Conservation (phyloP, 1,284 basidiomycete genomes). For the Naganishia sp. region DNA sequence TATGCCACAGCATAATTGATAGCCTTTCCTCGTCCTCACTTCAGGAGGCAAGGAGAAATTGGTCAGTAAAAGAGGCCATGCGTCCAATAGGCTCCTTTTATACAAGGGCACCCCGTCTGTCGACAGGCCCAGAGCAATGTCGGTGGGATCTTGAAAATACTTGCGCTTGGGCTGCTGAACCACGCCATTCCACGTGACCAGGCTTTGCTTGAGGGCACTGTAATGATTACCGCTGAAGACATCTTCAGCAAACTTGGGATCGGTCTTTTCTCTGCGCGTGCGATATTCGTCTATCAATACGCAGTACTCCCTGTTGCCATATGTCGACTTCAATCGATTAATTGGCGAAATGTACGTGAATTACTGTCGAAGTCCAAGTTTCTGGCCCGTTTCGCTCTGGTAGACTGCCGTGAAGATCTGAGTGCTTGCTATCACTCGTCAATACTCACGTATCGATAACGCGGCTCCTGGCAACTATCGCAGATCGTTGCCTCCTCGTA, state of each 20-base stretch:
- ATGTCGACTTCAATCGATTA: neutral
- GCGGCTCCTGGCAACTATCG: neutral
- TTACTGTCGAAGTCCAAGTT: neutral
- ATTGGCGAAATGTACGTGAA: constrained; percentile 6
- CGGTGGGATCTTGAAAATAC: neutral
- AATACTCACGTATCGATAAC: neutral
- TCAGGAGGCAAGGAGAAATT: constrained; percentile 2
- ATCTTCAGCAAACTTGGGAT: neutral
- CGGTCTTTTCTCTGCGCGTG: neutral
- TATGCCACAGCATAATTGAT: constrained; percentile 3
- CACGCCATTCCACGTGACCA: neutral
- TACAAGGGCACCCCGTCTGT: constrained; percentile 4
- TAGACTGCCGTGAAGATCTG: neutral
- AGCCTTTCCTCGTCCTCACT: neutral
- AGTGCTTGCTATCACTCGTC: neutral
- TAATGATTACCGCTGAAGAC: neutral
- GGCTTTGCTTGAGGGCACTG: neutral
- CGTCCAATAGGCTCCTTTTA: constrained; percentile 9
- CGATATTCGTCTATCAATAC: neutral
- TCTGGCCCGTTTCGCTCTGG: neutral
- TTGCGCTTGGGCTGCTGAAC: neutral
- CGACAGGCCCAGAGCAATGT: neutral
- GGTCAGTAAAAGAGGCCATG: neutral
- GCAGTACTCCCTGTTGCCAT: neutral
- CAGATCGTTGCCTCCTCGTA: neutral